Evolutionary conservation across 148 eudicot genomes (phyloP), one percentile per base, ranked within the genome.

Genomic region (Drosera capensis): DNA sequence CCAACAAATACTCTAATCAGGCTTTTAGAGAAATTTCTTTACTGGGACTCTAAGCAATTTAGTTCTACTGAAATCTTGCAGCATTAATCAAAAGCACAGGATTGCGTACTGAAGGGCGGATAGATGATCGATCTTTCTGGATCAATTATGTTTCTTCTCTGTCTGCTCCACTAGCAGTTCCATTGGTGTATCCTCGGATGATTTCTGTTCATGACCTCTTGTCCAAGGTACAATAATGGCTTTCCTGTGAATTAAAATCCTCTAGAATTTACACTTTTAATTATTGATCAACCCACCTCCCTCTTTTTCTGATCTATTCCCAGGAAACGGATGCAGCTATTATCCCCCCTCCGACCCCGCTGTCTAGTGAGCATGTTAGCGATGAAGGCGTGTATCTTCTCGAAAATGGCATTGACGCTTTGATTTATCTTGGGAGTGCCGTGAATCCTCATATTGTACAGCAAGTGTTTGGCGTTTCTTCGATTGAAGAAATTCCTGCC

Each of bases 111-210:
- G 95, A 84, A 44, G 97, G 85, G 25, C 72, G 95, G 46, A 56
- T 84, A 42, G 97, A 90, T 52, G 85, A 80, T 62, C 80, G 97
- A 62, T 78, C 95, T 49, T 75, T 57, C 29, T 90, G 97, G 97
- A 73, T 77, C 49, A 84, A 67, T 67, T 71, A 78, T 51, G 97
- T 70, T 34, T 78, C 95, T 48, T 75, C 83, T 39, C 61, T 90
- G 52, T 77, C 95, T 43, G 68, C 85, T 48, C 67, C 81, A 30
- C 58, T 80, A 79, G 87, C 90, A 40, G 73, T 90, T 40, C 97
- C 97, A n/a, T 64, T 90, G 56, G 95, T 90, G 43, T 90, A 78
- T 68, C 97, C 97, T 29, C 76, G 97, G 59, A 68, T 90, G 95
- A 68, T 84, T 44, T 60, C 84, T 39, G 55, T 90, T 62, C 93